phyloP scores from a whole-genome alignment of 2,329 filamentous ascomycete genomes.

The Ploettnerulaceae sp. region DNA sequence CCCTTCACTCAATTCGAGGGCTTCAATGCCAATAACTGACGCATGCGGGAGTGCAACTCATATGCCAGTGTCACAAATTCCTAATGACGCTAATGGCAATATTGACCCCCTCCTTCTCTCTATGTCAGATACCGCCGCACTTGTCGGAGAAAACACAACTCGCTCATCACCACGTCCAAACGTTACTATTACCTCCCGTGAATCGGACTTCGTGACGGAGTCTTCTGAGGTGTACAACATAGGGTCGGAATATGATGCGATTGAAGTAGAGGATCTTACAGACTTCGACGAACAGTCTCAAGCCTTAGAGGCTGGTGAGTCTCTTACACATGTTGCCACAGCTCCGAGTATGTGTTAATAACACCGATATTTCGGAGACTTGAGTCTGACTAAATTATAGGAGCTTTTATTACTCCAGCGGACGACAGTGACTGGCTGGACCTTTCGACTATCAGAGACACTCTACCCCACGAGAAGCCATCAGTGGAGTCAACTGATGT shows the following conservation, averaged over 20 bases:
- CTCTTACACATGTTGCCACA: slow-evolving; percentile 12
- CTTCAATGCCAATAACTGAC: slow-evolving; percentile 16
- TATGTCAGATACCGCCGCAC: slow-evolving; percentile 9
- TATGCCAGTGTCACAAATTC: slow-evolving; percentile 12
- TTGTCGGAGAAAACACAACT: slow-evolving; percentile 6
- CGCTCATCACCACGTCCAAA: slow-evolving; percentile 7
- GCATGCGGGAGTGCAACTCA: slow-evolving; percentile 13
- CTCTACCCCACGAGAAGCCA: slow-evolving; percentile 4
- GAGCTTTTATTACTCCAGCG: slow-evolving; percentile 6
- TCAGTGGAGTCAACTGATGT: slow-evolving; percentile 6
- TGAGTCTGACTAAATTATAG: slow-evolving; percentile 7
- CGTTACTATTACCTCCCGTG: slow-evolving; percentile 8
- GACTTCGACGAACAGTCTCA: slow-evolving; percentile 9
- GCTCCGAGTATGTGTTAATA: slow-evolving; percentile 16
- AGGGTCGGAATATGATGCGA: slow-evolving; percentile 6
- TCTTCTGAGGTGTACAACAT: slow-evolving; percentile 10
- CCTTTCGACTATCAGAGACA: slow-evolving; percentile 9
- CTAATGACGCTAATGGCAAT: slow-evolving; percentile 12
- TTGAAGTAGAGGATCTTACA: slow-evolving; percentile 9
- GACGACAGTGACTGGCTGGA: slow-evolving; percentile 4
- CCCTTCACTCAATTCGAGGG: slow-evolving; percentile 16
- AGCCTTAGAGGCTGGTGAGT: slow-evolving; percentile 13
- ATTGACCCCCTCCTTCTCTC: slow-evolving; percentile 12
- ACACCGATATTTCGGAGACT: slow-evolving; percentile 12
- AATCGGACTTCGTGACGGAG: slow-evolving; percentile 9